Evolutionary conservation across 208 protist species (phyloP), one percentile per base, ranked within the genome.

Genomic region (Leptomonas pyrrhocoris): DNA sequence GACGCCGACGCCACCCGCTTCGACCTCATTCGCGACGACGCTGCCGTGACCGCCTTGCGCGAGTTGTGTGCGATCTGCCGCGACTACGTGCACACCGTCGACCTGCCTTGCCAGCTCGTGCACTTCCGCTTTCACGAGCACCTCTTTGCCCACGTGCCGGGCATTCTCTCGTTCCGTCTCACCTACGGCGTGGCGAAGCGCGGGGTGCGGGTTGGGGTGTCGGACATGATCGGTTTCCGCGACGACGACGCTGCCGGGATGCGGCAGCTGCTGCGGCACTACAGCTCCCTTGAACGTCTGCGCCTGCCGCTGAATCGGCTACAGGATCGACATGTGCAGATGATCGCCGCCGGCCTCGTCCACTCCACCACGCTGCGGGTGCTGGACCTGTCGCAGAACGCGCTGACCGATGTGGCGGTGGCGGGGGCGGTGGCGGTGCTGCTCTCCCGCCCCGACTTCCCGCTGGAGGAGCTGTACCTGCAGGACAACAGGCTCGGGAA

Each of bases 371-470:
- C 80, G 13, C 77, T 97, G 51, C 77, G 70, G 13, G 80, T 93
- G 49, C 84, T 97, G 25, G 89, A 96, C 68, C 72, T 97, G 31
- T 95, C 89, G 27, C 85, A 78, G 62, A 97, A 97, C 70, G 68
- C 76, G 45, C 75, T 97, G 57, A 82, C 83, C 36, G 94, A 95
- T 62, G 74, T 73, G 6, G 87, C 77, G 15, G 77, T 78, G n/a
- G 73, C 66, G 23, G 46, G 84, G 34, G 85, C 82, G 6, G 62
- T 97, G 19, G 79, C 90, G 19, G 59, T 93, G 21, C 74, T 96
- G 23, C 77, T 97, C 9, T 86, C 73, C 31, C 80, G 84, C 43
- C 73, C 69, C 12, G 80, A 88, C 38, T 84, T 87, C 36, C 75
- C 85, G 3, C 65, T 97, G 28, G 79, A 91, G 77, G 82, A 92